Conservation (phyloP, 306 rosid genomes). For the Vigna hirtella region DNA sequence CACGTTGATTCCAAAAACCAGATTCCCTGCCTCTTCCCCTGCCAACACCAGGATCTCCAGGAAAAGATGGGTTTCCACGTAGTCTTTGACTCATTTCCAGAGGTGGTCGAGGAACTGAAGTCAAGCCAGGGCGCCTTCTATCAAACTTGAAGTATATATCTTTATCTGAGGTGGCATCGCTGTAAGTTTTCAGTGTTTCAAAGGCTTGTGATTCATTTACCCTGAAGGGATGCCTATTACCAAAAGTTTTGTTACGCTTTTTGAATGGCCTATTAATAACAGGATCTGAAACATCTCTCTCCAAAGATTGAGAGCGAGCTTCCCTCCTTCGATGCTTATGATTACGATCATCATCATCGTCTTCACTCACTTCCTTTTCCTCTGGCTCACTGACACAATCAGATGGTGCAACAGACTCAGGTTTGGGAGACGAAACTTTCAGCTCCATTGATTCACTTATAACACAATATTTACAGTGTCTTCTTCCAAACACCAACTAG, state of each 20-base stretch:
- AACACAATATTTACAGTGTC: constrained; percentile 45
- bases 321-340: constrained; percentile 91
- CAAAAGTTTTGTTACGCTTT: constrained; percentile 74
- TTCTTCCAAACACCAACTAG: constrained; percentile 53
- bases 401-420: constrained; percentile 64
- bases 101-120: constrained; percentile 63
- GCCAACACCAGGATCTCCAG: constrained; percentile 67
- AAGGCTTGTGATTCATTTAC: constrained; percentile 79
- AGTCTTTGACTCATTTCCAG: constrained; percentile 75
- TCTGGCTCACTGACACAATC: constrained; percentile 82
- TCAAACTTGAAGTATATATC: constrained; percentile 71
- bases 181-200: constrained; percentile 64
- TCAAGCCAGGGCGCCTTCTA: constrained; percentile 72
- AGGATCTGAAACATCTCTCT: constrained; percentile 77
- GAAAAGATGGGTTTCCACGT: constrained; percentile 67
- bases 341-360: constrained; percentile 95
- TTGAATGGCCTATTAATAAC: constrained; percentile 76
- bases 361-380: constrained; percentile 96
- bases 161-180: constrained; percentile 55
- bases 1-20: constrained; percentile 86
- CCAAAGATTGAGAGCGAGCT: constrained; percentile 79
- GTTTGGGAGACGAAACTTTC: constrained; percentile 78
- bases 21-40: constrained; percentile 95
- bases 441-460: constrained; percentile 67
- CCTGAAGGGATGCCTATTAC: constrained; percentile 72